Evolutionary conservation across 257 asterid species (phyloP).

Genomic region (Agastache rugosa): DNA sequence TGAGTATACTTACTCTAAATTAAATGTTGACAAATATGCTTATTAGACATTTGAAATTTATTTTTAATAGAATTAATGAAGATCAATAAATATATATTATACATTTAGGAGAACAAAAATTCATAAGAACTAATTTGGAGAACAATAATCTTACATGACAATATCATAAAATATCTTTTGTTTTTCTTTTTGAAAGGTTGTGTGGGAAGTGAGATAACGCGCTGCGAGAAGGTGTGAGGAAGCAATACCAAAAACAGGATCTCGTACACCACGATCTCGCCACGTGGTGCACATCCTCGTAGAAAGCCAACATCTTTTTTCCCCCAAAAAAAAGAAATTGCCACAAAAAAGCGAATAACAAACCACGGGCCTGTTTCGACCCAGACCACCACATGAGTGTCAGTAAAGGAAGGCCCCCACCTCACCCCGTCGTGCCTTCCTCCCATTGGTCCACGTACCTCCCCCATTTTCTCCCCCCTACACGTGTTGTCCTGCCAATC

Average conservation of each 20-base stretch:
- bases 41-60: too few species aligned
- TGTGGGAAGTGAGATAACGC: slow-evolving; percentile 31
- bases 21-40: too few species aligned
- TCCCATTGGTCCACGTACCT: slow-evolving; percentile 70
- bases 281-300: slow-evolving; percentile 65
- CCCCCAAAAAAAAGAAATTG: background rate
- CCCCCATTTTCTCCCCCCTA: background rate
- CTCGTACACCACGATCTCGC: slow-evolving; percentile 58
- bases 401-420: slow-evolving; percentile 48
- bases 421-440: slow-evolving; percentile 30
- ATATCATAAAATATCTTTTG: too few species aligned
- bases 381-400: slow-evolving; percentile 64
- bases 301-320: slow-evolving; percentile 18
- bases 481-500: slow-evolving; percentile 52
- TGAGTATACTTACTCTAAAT: too few species aligned
- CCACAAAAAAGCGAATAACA: slow-evolving; percentile 42
- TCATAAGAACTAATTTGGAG: too few species aligned
- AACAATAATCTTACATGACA: too few species aligned
- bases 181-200: too few species aligned
- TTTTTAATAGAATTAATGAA: too few species aligned
- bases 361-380: slow-evolving; percentile 42
- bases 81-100: too few species aligned
- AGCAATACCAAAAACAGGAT: slow-evolving; percentile 31
- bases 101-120: too few species aligned
- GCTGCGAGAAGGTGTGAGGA: slow-evolving; percentile 26